Evolutionary conservation across 352 stramenopile genomes (phyloP), one percentile per base, ranked within the genome.

Genomic region (Globisporangium cederbergense): DNA sequence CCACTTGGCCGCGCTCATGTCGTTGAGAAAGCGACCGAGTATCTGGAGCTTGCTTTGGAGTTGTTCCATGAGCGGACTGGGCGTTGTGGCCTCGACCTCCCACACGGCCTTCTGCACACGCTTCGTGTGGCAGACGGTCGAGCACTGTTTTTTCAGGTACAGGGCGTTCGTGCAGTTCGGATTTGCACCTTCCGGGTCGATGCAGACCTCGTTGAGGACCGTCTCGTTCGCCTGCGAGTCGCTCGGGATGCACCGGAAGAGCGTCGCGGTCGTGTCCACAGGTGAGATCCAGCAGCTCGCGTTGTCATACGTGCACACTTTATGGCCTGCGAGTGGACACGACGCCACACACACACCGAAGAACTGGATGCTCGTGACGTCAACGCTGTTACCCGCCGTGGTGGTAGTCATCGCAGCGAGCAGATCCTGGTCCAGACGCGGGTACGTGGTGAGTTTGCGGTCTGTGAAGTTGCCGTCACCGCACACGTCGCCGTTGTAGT

Each of bases 401-500:
- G 70, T 59, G 36, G 36, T 14, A 14, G 36, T 16, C 38, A 76
- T 46, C 7, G 79, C 83, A 16, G 73, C 67, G 1, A 93, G 54
- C 54, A 96, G 74, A 69, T 96, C 86, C 56, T 96, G 70, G 49
- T 93, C 81, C 10, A 96, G 75, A 0, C 88, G 83, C 25, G 88
- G 89, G 52, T 94, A 96, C 13, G 83, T 75, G 28, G 86, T 93
- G 60, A 89, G 86, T 20, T 64, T 67, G 16, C 56, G 63, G 10
- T 70, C 70, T 5, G 47, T 67, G 36, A 79, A 67, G n/a, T 62
- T 63, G 32, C 68, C 84, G n/a, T 78, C 73, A 9, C 89, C 89
- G 42, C 89, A 96, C n/a, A 91, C 64, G 51, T 79, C 86, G 49
- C 88, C 86, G 38, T 88, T 91, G 60, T 90, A 91, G 68, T 96